phyloP scores from a whole-genome alignment of 2,329 filamentous ascomycete species.

The Aureobasidium sp. region DNA sequence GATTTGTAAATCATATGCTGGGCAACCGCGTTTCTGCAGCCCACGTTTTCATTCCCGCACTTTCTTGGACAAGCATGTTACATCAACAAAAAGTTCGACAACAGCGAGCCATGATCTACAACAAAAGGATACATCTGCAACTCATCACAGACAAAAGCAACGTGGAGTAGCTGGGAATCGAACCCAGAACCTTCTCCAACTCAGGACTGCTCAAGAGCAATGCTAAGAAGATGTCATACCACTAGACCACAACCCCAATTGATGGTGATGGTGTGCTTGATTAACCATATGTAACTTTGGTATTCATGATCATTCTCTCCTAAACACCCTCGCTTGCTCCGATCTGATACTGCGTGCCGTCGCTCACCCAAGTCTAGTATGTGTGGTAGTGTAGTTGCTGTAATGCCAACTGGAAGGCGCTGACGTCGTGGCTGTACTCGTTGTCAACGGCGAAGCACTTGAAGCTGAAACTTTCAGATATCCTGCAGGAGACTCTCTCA shows the following conservation, averaged over 20 bases:
- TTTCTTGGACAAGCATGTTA: not conserved
- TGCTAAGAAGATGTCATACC: conserved; percentile 15
- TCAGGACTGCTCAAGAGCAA: conserved; percentile 2
- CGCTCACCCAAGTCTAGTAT: not conserved
- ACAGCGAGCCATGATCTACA: not conserved
- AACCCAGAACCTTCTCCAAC: conserved; percentile 14
- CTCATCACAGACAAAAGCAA: not conserved
- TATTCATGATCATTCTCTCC: no score
- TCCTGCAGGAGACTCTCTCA: not conserved
- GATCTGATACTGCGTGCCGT: not conserved
- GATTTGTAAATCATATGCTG: not conserved
- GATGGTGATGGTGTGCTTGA: not conserved
- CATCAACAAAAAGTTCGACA: not conserved
- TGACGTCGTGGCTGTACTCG: not conserved
- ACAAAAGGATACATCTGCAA: not conserved
- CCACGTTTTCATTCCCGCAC: not conserved
- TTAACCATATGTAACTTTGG: not conserved
- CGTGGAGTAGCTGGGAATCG: conserved; percentile 12
- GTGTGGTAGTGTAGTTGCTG: not conserved
- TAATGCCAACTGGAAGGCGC: not conserved
- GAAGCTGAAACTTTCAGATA: conserved; percentile 3
- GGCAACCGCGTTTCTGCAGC: not conserved
- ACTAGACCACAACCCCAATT: conserved; percentile 14
- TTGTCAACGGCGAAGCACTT: not conserved
- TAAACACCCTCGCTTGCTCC: not conserved